A percentile compares a stretch with the other conserved stretches of the same genome.
phyloP scores from a whole-genome alignment of 2,329 filamentous ascomycete species.

The Mycosphaerella sp. region DNA sequence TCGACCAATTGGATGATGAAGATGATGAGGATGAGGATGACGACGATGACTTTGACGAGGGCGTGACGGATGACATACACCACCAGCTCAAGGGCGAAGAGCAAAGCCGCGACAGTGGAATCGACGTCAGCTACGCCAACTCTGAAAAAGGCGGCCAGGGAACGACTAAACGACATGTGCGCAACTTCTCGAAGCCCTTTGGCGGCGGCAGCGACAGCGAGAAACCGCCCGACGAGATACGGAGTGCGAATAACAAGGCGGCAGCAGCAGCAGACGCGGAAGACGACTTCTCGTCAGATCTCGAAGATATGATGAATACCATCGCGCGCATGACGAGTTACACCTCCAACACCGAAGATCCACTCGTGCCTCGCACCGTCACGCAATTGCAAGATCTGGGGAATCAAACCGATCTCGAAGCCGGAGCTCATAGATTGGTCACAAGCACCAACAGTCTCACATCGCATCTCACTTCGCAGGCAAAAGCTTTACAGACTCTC shows the following conservation, averaged over 20 bases:
- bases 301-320: constrained; percentile 32
- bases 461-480: constrained; percentile 68
- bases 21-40: constrained; percentile 62
- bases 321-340: constrained; percentile 32
- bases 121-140: constrained; percentile 34
- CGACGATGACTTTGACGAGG: constrained; percentile 29
- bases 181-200: constrained; percentile 33
- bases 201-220: constrained; percentile 17
- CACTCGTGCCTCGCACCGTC: constrained; percentile 30
- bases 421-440: constrained; percentile 30
- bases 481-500: constrained; percentile 66
- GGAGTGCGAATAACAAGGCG: neutral
- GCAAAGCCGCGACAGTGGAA: constrained; percentile 39
- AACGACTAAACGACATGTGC: constrained; percentile 12
- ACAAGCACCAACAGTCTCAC: constrained; percentile 46
- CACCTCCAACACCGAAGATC: constrained; percentile 28
- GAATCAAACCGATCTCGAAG: constrained; percentile 31
- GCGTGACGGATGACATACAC: constrained; percentile 19
- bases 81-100: constrained; percentile 14
- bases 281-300: constrained; percentile 39
- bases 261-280: constrained; percentile 13
- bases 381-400: constrained; percentile 32
- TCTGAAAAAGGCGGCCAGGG: neutral
- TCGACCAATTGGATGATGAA: constrained; percentile 64
- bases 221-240: constrained; percentile 21